Evolutionary conservation across 2,329 filamentous ascomycete genomes (phyloP).

Genomic region (Thelonectria rubi): DNA sequence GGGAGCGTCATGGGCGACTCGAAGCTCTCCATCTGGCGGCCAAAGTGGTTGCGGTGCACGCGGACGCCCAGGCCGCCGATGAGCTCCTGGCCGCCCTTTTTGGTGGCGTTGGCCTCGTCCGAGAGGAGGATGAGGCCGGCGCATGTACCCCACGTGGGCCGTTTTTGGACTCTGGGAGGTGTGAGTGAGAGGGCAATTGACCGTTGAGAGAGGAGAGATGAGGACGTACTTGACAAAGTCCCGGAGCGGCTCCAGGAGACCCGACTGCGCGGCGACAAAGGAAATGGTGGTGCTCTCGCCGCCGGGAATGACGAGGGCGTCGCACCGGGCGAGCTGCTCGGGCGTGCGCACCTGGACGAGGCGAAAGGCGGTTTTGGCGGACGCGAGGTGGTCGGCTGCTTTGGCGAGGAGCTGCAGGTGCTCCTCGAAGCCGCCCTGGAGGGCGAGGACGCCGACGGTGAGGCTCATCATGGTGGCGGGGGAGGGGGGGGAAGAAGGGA

Average conservation of each 20-base stretch:
- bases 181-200: background rate
- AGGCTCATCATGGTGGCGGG: conserved; percentile 45
- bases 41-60: conserved; percentile 95
- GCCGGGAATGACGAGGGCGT: conserved; percentile 88
- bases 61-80: conserved; percentile 91
- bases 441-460: conserved; percentile 71
- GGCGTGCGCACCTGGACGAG: conserved; percentile 85
- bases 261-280: conserved; percentile 82
- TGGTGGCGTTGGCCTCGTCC: conserved; percentile 86
- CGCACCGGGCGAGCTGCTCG: conserved; percentile 74
- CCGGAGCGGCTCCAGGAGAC: conserved; percentile 82
- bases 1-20: conserved; percentile 77
- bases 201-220: background rate
- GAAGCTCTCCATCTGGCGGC: conserved; percentile 92
- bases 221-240: conserved; percentile 85
- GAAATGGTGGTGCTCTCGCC: conserved; percentile 96
- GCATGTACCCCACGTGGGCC: conserved; percentile 95
- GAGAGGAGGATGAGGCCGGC: conserved; percentile 92
- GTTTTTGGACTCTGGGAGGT: conserved; percentile 69
- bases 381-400: conserved; percentile 65
- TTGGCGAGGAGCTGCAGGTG: conserved; percentile 80
- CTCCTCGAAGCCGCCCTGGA: conserved; percentile 94
- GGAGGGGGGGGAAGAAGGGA: conserved; percentile 6
- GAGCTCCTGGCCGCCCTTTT: conserved; percentile 90
- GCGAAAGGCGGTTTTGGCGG: conserved; percentile 54